These are phyloP conservation scores for Trichoderma sp. DNA, from an alignment of 2,329 filamentous ascomycete species.

Conservation along the genomic window DNA sequence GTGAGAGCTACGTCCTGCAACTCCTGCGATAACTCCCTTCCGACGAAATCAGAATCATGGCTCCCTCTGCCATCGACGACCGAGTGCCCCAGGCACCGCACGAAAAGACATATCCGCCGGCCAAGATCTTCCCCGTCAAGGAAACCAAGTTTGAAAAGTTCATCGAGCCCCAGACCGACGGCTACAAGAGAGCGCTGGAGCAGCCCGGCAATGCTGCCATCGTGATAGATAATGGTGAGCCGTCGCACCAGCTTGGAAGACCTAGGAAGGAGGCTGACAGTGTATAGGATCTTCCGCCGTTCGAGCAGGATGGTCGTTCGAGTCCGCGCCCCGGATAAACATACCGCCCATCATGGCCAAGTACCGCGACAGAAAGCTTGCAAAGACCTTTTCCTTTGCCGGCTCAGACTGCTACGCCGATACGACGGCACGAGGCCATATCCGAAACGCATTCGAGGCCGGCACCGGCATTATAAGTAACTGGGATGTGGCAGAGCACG, in stretches of 20 bases:
- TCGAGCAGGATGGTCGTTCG: constrained; percentile 95
- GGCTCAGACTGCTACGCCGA: constrained; percentile 93
- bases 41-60: constrained; percentile 48
- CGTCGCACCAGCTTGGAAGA: not conserved
- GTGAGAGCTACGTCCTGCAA: constrained; percentile 1
- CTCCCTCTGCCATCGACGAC: constrained; percentile 55
- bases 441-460: constrained; percentile 86
- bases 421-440: constrained; percentile 86
- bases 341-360: constrained; percentile 91
- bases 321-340: constrained; percentile 74
- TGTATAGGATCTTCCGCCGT: constrained; percentile 76
- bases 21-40: constrained; percentile 1
- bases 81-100: constrained; percentile 39
- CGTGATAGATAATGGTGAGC: constrained; percentile 93
- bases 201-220: constrained; percentile 69
- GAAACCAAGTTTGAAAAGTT: constrained; percentile 63
- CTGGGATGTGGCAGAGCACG: constrained; percentile 96
- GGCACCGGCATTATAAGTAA: constrained; percentile 92
- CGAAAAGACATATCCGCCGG: constrained; percentile 51
- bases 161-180: constrained; percentile 60
- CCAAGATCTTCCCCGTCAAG: constrained; percentile 61
- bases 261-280: constrained; percentile 24
- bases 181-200: constrained; percentile 67
- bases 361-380: constrained; percentile 91
- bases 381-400: constrained; percentile 88